These are phyloP conservation scores for Sordariomycetes sp. DNA, from an alignment of 2,329 filamentous ascomycete genomes.

Conservation along the genomic window DNA sequence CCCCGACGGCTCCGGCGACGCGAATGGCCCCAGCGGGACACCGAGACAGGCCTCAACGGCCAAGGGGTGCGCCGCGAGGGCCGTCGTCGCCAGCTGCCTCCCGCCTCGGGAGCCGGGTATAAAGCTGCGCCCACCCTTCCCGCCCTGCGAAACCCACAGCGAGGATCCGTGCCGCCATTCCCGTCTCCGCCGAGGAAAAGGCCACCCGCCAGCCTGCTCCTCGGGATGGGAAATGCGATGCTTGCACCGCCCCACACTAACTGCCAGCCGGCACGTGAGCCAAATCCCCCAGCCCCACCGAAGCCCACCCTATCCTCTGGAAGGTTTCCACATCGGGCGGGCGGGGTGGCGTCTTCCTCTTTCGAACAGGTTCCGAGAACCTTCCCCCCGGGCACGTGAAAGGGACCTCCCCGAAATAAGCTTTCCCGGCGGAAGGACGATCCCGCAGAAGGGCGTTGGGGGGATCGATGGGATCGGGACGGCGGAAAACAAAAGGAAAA, in stretches of 20 bases:
- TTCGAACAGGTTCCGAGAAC: neutral
- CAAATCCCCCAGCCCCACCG: neutral
- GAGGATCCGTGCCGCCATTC: neutral
- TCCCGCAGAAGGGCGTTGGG: neutral
- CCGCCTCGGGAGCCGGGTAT: no score
- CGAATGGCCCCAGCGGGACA: neutral
- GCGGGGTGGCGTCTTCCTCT: neutral
- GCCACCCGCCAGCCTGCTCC: neutral
- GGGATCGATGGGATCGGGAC: neutral
- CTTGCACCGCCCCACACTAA: neutral
- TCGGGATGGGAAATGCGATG: neutral
- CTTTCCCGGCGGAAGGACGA: neutral
- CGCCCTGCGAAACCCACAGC: neutral
- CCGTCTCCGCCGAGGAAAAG: neutral
- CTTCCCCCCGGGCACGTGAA: neutral
- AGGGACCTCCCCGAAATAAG: neutral
- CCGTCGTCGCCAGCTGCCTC: no score
- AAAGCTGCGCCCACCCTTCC: no score
- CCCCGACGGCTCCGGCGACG: neutral
- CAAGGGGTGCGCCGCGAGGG: neutral
- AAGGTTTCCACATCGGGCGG: neutral
- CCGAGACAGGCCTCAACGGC: neutral
- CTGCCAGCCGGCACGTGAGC: neutral
- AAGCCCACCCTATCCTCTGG: neutral
- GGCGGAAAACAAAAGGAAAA: neutral